A percentile compares a stretch with the other conserved stretches of the same genome.
Conservation (phyloP, 140 eudicot genomes). For the Oenanthe javanica region DNA sequence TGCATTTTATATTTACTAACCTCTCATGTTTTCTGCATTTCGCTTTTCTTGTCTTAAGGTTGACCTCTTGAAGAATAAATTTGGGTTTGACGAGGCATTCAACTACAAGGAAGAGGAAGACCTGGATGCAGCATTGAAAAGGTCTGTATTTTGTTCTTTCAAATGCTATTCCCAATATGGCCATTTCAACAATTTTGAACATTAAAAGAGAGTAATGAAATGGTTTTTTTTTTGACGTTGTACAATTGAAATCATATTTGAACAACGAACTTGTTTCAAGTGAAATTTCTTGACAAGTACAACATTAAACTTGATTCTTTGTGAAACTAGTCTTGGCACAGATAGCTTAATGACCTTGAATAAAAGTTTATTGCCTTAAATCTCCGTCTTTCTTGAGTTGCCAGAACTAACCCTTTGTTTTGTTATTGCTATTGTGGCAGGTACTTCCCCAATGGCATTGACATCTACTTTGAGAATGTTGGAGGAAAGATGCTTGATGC, state of each 20-base stretch:
- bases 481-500: conserved; percentile 73
- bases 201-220: background rate
- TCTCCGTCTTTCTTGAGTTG: background rate
- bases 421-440: conserved; percentile 10
- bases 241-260: background rate
- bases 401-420: background rate
- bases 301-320: background rate
- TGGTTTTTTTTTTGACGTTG: no score
- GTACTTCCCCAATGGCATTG: conserved; percentile 53
- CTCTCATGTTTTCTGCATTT: background rate
- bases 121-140: conserved; percentile 32
- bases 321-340: background rate
- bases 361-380: background rate
- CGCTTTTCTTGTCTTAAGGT: conserved; percentile 9
- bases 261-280: background rate
- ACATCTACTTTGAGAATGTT: conserved; percentile 56
- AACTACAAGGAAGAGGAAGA: conserved; percentile 45
- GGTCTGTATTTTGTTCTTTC: conserved; percentile 17
- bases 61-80: conserved; percentile 33
- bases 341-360: background rate
- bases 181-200: background rate
- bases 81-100: conserved; percentile 38
- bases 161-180: background rate
- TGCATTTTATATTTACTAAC: background rate
- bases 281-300: background rate